A percentile compares a stretch with the other conserved stretches of the same genome.
Evolutionary conservation across 768 basidiomycete species (phyloP).

Genomic region (Hortiboletus campestris): DNA sequence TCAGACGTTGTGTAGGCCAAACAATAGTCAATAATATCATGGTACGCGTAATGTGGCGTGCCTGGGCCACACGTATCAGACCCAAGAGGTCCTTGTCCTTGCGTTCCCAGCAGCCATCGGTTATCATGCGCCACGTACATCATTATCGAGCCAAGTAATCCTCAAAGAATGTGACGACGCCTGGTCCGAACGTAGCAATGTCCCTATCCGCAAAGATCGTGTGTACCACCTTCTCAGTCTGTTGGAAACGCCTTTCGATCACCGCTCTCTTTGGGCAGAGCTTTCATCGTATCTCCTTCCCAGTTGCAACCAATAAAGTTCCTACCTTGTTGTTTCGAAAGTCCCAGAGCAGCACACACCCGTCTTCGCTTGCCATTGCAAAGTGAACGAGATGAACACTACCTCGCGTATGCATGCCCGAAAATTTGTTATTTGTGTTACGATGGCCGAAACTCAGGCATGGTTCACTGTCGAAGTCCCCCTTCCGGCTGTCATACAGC

Average conservation of each 20-base stretch:
- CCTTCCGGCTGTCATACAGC: constrained; percentile 45
- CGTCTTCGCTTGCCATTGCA: constrained; percentile 46
- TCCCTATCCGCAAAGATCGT: constrained; percentile 39
- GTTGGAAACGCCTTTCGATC: constrained; percentile 31
- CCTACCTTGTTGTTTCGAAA: constrained; percentile 47
- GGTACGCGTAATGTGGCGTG: constrained; percentile 8
- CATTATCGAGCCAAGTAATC: constrained; percentile 25
- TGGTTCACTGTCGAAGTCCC: constrained; percentile 39
- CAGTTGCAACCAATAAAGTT: constrained; percentile 8
- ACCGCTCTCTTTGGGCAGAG: constrained; percentile 35
- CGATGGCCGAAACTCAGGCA: constrained; percentile 46
- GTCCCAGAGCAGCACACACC: constrained; percentile 47
- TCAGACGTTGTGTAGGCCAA: constrained; percentile 14
- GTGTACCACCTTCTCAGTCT: constrained; percentile 38
- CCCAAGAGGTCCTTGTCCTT: background rate
- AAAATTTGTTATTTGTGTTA: constrained; percentile 22
- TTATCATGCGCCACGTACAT: constrained; percentile 1
- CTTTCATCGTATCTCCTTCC: constrained; percentile 19
- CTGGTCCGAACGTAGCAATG: constrained; percentile 41
- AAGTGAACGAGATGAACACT: constrained; percentile 41
- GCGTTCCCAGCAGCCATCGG: background rate
- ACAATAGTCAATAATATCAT: constrained; percentile 17
- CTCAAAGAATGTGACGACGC: constrained; percentile 39
- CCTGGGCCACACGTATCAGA: constrained; percentile 14
- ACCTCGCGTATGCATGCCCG: constrained; percentile 37